phyloP scores from a whole-genome alignment of 108 stramenopile genomes.

The Pseudonitzschia pungens region DNA sequence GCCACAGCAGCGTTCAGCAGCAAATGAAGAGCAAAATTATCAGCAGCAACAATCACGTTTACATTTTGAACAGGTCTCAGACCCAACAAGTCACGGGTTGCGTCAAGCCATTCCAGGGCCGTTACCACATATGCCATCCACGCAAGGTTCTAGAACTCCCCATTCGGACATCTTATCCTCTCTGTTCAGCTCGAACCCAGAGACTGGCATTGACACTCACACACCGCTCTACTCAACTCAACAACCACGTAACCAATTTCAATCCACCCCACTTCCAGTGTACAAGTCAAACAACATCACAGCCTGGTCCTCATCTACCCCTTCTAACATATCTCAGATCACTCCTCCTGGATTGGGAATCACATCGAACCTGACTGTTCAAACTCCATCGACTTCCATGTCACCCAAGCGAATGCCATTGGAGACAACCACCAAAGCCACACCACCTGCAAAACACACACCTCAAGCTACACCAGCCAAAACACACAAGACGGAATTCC shows the following conservation, averaged over 20 bases:
- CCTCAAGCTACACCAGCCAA: constrained; percentile 14
- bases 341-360: background rate
- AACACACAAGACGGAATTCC: constrained; percentile 36
- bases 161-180: constrained; percentile 11
- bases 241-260: constrained; percentile 8
- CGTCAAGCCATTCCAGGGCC: background rate
- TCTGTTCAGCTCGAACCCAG: constrained; percentile 8
- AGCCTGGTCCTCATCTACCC: constrained; percentile 10
- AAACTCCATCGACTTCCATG: background rate
- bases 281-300: background rate
- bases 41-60: constrained; percentile 5
- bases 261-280: background rate
- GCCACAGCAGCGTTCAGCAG: constrained; percentile 1
- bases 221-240: constrained; percentile 6
- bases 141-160: background rate
- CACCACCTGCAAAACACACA: constrained; percentile 11
- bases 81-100: background rate
- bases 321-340: background rate
- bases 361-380: background rate
- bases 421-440: constrained; percentile 20
- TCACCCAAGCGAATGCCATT: constrained; percentile 34
- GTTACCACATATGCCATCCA: background rate
- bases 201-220: background rate
- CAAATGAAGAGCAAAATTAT: constrained; percentile 4
- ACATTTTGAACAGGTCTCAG: constrained; percentile 6